Evolutionary conservation across 768 basidiomycete species (phyloP).

Genomic region (Lyophyllum decastes): DNA sequence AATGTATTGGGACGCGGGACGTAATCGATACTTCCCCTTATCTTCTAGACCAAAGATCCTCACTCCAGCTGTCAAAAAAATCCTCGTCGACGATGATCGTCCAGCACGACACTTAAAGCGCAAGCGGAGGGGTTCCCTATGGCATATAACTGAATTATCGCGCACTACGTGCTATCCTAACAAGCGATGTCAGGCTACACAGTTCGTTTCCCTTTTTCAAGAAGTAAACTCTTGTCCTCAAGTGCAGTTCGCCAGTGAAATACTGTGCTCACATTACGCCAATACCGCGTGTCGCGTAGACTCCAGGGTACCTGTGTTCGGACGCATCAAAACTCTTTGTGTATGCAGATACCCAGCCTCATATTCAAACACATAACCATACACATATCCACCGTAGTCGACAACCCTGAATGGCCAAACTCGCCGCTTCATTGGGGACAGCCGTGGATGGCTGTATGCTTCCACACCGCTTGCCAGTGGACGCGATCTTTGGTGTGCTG

Average conservation of each 20-base stretch:
- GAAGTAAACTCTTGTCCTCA: neutral
- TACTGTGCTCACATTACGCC: conserved; percentile 40
- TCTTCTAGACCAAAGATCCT: conserved; percentile 36
- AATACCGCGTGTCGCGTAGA: conserved; percentile 33
- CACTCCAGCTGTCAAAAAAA: conserved; percentile 1
- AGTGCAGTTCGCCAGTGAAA: conserved; percentile 30
- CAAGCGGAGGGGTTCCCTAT: conserved; percentile 16
- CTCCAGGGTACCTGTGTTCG: conserved; percentile 32
- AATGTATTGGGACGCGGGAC: conserved; percentile 52
- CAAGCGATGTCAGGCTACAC: conserved; percentile 16
- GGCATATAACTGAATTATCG: conserved; percentile 16
- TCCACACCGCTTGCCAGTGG: conserved; percentile 17
- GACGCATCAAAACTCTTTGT: conserved; percentile 47
- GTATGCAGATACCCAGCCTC: conserved; percentile 29
- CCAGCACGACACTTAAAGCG: conserved; percentile 7
- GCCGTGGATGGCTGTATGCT: conserved; percentile 52
- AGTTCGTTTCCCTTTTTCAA: conserved; percentile 12
- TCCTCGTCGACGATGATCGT: neutral
- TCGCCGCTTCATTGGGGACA: conserved; percentile 51
- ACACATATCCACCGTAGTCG: conserved; percentile 26
- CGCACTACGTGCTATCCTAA: conserved; percentile 11
- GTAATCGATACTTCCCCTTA: conserved; percentile 59
- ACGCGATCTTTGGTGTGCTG: conserved; percentile 37
- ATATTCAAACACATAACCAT: neutral
- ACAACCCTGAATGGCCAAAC: conserved; percentile 29